Conservation (phyloP, 148 eudicot genomes). For the Limonium bicolor region DNA sequence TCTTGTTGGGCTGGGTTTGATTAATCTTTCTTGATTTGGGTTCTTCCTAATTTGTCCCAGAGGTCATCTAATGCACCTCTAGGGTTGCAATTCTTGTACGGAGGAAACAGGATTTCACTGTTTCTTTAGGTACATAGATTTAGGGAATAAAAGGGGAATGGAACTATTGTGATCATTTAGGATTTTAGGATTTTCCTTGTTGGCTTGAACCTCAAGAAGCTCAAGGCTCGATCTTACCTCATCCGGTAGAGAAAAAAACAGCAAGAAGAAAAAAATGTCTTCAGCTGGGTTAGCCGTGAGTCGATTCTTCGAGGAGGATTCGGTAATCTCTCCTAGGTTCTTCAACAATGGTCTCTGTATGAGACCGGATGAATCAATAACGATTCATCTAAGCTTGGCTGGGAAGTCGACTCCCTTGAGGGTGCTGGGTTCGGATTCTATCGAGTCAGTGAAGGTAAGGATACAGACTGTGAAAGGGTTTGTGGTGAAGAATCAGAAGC, state of each 20-base stretch:
- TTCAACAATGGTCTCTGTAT: conserved; percentile 17
- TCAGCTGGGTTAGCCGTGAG: conserved; percentile 56
- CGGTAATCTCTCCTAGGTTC: conserved; percentile 18
- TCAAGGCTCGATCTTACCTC: background rate
- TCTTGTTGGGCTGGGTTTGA: background rate
- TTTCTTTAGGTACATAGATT: too few species aligned
- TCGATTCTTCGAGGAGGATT: conserved; percentile 25
- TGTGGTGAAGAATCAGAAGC: conserved; percentile 50
- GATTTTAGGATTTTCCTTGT: conserved; percentile 1
- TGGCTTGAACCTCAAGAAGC: background rate
- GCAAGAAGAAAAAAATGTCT: conserved; percentile 71
- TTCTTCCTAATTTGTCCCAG: background rate
- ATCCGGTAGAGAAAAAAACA: too few species aligned
- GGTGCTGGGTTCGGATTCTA: conserved; percentile 57
- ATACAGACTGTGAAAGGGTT: conserved; percentile 65
- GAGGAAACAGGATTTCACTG: background rate
- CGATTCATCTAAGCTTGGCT: conserved; percentile 41
- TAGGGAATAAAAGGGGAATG: too few species aligned
- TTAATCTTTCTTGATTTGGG: background rate
- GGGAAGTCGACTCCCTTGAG: conserved; percentile 55
- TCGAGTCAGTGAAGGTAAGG: conserved; percentile 61
- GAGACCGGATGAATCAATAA: conserved; percentile 29
- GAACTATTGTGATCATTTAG: background rate
- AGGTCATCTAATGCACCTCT: background rate
- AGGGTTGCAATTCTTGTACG: background rate